Base-by-base conservation (phyloP, 148 eudicot genomes). In the Polygonum maritimum region DNA sequence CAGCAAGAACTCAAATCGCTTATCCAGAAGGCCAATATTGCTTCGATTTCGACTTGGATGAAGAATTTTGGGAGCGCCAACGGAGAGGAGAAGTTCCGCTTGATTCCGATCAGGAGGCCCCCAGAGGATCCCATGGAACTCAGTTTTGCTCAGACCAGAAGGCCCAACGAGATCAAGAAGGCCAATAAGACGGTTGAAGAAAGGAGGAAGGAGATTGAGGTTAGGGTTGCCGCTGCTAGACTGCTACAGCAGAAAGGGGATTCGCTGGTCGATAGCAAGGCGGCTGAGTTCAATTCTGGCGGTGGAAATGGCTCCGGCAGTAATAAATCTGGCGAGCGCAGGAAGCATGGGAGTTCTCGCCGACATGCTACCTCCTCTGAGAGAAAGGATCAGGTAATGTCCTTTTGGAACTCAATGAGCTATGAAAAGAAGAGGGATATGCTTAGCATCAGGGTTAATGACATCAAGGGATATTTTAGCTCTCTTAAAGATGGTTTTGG, bases 171-270 rank as follows among this genome's bases (percentile, higher is more conserved):
- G 83, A 88, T 95, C 51, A 92, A 92, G 85, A 95, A 90, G 78
- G 97, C 89, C 1, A 89, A 86, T 21, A 92, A 96, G 83, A 92
- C 99, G 5, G 84, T 80, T 1, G 99, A 96, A 78, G 98, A 96
- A 79, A 79, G 90, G 79, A 86, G 96, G 84, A 90, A 92, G 67
- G 99, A 95, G 87, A 89, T 92, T 82, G 97, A 92, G 81, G 97
- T 92, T 70, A 81, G 91, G 80, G 97, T 91, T 78, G 91, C 97
- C 76, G 97, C 97, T 74, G 96, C 97, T 7, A 91, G 96, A 87
- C 81, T 92, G 84, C 52, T 95, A 82, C 98, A 92, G 87, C 94
- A 95, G 85, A 90, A 95, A 77, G 79, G 83, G 1, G 97, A 87
- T 65, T 76, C 84, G 48, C 73, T 65, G 41, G 79, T 26, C 60